A percentile compares a stretch with the other conserved stretches of the same genome.
phyloP scores from a whole-genome alignment of 106 monocot species.

The Dendrobium catenatum region DNA sequence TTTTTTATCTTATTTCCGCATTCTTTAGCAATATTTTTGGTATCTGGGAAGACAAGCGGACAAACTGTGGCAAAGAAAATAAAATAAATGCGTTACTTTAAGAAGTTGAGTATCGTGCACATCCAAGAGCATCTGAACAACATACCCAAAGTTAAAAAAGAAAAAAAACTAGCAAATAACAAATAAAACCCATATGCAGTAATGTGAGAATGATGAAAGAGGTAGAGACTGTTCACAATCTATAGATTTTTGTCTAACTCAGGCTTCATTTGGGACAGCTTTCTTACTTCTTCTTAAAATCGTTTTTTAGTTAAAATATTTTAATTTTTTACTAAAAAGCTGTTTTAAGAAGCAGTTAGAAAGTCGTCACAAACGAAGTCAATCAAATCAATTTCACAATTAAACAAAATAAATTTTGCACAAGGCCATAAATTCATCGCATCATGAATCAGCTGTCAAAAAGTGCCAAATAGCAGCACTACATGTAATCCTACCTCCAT shows the following conservation, averaged over 20 bases:
- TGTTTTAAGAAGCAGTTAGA: too few relatives aligned
- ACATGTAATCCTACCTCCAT: slow-evolving; percentile 48
- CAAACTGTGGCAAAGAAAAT: slow-evolving; percentile 46
- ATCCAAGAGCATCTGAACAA: not conserved
- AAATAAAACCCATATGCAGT: not conserved
- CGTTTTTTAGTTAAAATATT: too few relatives aligned
- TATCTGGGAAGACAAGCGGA: slow-evolving; percentile 75
- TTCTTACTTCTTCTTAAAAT: too few relatives aligned
- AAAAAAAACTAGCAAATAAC: not conserved
- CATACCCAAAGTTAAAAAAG: not conserved
- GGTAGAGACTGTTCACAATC: not conserved
- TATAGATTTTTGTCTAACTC: not conserved
- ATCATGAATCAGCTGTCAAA: not conserved
- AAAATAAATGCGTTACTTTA: not conserved
- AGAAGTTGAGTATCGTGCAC: not conserved
- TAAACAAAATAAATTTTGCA: not conserved
- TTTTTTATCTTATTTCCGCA: slow-evolving; percentile 60
- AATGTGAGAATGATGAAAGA: not conserved
- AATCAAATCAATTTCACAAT: not conserved
- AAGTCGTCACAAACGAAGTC: too few relatives aligned
- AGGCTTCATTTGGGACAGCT: too few relatives aligned
- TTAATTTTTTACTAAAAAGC: too few relatives aligned
- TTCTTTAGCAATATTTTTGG: slow-evolving; percentile 39
- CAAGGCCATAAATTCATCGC: not conserved
- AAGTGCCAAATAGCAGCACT: not conserved